Evolutionary conservation across 2,329 filamentous ascomycete species (phyloP).

Genomic region (Eutypa lata): DNA sequence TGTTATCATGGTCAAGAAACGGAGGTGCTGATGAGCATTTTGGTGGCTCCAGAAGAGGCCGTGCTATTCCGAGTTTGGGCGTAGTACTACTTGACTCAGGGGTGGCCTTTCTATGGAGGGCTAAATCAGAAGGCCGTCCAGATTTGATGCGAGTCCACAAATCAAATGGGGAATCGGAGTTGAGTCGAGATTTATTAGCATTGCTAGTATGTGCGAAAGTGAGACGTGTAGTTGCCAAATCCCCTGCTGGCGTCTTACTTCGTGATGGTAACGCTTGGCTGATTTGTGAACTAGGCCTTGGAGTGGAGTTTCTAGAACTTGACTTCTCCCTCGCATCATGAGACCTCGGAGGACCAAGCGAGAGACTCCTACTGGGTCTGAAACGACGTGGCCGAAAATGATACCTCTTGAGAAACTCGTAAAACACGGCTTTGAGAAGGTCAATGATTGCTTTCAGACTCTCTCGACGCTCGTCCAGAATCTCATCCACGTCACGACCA

Average conservation of each 20-base stretch:
- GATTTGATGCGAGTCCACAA: conserved; percentile 35
- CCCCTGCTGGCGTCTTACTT: conserved; percentile 12
- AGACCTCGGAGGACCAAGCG: background rate
- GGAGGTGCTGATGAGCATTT: conserved; percentile 7
- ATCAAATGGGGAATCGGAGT: conserved; percentile 31
- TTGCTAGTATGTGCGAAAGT: conserved; percentile 28
- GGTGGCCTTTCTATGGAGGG: conserved; percentile 5
- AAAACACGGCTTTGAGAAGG: conserved; percentile 65
- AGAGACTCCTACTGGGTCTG: conserved; percentile 6
- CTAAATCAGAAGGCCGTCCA: conserved; percentile 19
- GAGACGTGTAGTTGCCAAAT: conserved; percentile 26
- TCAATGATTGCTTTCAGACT: conserved; percentile 56
- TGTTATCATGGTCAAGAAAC: conserved; percentile 20
- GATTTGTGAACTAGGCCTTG: conserved; percentile 3
- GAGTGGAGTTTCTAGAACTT: conserved; percentile 9
- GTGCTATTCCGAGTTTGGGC: background rate
- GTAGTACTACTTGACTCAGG: background rate
- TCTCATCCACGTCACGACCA: conserved; percentile 30
- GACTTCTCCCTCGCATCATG: conserved; percentile 3
- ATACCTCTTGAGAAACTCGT: conserved; percentile 72
- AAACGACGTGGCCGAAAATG: conserved; percentile 57
- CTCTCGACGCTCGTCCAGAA: conserved; percentile 44
- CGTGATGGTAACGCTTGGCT: background rate
- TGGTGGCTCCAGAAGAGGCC: background rate
- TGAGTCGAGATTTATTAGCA: conserved; percentile 34